Base-by-base conservation (phyloP, 768 basidiomycete species). In the Hericium coralloides region DNA sequence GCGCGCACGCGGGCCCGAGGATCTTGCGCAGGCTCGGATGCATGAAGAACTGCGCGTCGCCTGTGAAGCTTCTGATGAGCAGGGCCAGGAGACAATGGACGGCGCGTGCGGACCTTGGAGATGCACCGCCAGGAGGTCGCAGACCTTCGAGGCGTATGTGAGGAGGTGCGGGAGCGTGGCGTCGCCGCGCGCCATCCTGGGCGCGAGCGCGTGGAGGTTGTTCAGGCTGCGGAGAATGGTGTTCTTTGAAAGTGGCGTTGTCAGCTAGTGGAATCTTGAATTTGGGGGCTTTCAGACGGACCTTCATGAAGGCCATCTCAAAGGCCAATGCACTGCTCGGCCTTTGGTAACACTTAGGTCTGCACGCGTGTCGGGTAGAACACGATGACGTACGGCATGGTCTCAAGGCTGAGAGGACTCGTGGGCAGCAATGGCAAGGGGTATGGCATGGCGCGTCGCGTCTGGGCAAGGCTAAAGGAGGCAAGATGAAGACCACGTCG, bases 291-390 rank as follows among this genome's bases (percentile, higher is more conserved):
- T 31, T 31, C 6, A 10, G 36, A 39, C 52, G 15, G 4, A 36
- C 52, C 52, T 52, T 52, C 52, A 52, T 52, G 26, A 52, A 52
- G 18, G 52, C 12, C 52, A 52, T 52, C 31, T 25, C 36, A 17
- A 31, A 38, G n/a, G 52, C 31, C 26, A 52, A 36, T 38, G 31
- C 52, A 17, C n/a, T 15, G 18, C 52, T 20, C 4, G 26, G 52
- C 12, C 52, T 52, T 8, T 12, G 17, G 49, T 12, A 15, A 26
- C 2, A 14, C 25, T 49, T 17, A 49, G 26, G 12, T 12, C 25
- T 0, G 12, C 6, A 8, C 8, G 3, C 15, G 4, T 15, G 15
- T 15, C 25, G 15, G 49, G 22, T n/a, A 23, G 49, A 23, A 22
- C 15, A 23, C 5, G 25, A 17, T 12, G 18, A 38, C 52, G 14